Base-by-base conservation (phyloP, 2,329 filamentous ascomycete genomes). In the Cladosporium sp. region DNA sequence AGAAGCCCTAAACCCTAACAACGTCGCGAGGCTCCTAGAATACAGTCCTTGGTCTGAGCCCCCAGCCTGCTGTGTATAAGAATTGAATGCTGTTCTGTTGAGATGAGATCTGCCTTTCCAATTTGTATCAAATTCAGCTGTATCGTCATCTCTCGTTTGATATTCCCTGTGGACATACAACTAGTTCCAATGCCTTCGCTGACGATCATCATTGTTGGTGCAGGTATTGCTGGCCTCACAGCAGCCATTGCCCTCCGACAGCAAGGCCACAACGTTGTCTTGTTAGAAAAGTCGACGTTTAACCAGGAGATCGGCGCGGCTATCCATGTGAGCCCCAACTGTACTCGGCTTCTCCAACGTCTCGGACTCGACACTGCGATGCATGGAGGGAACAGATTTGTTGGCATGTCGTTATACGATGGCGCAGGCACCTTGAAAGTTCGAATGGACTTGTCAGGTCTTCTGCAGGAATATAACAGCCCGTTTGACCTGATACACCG, bases 271-370 rank as follows among this genome's bases (percentile, higher is more conserved):
- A 33, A 60, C 48, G 61, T 65, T 11, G 60, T 59, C 2, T 46
- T 66, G 18, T 57, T 61, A 42, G 64, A 66, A 53, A 75, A 80
- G 61, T 82, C 80, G 0, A 68, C 70, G 1, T 76, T 83, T 33
- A 74, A 76, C n/a, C 76, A 70, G 48, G 81, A 84, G 63, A 66
- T 73, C 1, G 82, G 82, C 0, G 81, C 82, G 3, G 82, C 82
- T 0, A 74, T 85, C n/a, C 81, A 85, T 59, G 63, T 85, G 6
- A 76, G 79, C 0, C 81, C 83, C 0, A 86, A 86, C 59, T 70
- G 75, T 2, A 82, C 83, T 61, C 78, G 79, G 0, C 65, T 85
- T 2, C 68, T 85, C 4, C 65, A 66, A 9, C 67, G 72, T 32
- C 53, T 54, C 42, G 53, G 46, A 16, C 44, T 45, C 42, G 37